Percentiles rank a stretch among this genome's conserved stretches.
These are phyloP conservation scores for Cyberlindnera lachancei DNA, from an alignment of 805 yeast genomes.

Conservation along the genomic window DNA sequence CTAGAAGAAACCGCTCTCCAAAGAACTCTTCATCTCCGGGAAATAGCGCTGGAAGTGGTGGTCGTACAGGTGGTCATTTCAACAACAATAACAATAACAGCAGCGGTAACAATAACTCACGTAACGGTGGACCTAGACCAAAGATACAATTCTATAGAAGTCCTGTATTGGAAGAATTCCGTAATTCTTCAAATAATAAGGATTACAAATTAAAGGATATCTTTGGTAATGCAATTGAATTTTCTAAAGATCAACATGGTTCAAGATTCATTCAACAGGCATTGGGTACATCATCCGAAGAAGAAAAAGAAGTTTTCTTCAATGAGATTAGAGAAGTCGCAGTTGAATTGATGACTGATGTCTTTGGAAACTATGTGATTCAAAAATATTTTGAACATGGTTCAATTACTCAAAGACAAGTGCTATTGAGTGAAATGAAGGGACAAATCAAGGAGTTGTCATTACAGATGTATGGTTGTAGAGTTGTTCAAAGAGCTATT, in stretches of 20 bases:
- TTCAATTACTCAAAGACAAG: slow-evolving; percentile 54
- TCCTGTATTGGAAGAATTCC: slow-evolving; percentile 78
- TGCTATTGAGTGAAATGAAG: slow-evolving; percentile 62
- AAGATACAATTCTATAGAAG: slow-evolving; percentile 57
- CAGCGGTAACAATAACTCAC: too few species aligned
- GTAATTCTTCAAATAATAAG: slow-evolving; percentile 49
- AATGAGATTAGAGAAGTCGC: slow-evolving; percentile 73
- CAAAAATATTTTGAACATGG: slow-evolving; percentile 92
- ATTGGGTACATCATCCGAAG: slow-evolving; percentile 52
- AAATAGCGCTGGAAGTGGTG: slow-evolving; percentile 11
- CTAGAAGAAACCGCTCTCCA: slow-evolving; percentile 19
- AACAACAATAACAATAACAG: background rate
- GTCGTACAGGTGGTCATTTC: slow-evolving; percentile 5
- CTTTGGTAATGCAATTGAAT: slow-evolving; percentile 82
- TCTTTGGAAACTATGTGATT: slow-evolving; percentile 94
- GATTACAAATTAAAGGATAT: slow-evolving; percentile 66
- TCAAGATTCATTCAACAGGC: slow-evolving; percentile 94
- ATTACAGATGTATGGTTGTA: slow-evolving; percentile 94
- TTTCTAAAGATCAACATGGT: slow-evolving; percentile 94
- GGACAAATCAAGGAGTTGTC: slow-evolving; percentile 72
- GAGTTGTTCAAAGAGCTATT: slow-evolving; percentile 92
- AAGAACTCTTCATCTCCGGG: slow-evolving; percentile 19
- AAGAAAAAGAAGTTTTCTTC: slow-evolving; percentile 74
- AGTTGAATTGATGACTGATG: slow-evolving; percentile 84
- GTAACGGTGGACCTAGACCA: slow-evolving; percentile 8